Evolutionary conservation across 202 grass and related monocot genomes (phyloP).

Genomic region (Carex arenaria): DNA sequence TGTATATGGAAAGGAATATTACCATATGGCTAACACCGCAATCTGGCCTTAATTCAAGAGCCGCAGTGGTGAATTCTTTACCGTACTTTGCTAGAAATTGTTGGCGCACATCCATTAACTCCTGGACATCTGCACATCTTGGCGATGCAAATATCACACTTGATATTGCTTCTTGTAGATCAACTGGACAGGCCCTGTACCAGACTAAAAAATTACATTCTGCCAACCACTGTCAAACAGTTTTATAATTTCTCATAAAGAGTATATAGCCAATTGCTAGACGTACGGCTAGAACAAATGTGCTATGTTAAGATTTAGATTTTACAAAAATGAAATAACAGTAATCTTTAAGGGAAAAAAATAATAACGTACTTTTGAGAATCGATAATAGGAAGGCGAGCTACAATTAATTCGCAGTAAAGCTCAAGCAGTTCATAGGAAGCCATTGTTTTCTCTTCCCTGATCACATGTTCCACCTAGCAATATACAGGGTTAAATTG

Average conservation of each 20-base stretch:
- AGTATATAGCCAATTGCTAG: not conserved
- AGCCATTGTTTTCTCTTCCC: slow-evolving; percentile 85
- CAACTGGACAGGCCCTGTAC: slow-evolving; percentile 72
- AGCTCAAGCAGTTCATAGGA: slow-evolving; percentile 89
- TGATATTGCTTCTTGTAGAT: slow-evolving; percentile 92
- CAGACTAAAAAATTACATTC: slow-evolving; percentile 20
- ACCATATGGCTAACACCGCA: slow-evolving; percentile 86
- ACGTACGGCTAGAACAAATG: not conserved
- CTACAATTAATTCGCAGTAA: slow-evolving; percentile 90
- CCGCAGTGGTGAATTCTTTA: slow-evolving; percentile 76
- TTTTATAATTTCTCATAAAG: not conserved
- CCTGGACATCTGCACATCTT: slow-evolving; percentile 85
- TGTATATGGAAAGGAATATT: slow-evolving; percentile 17
- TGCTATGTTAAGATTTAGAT: not conserved
- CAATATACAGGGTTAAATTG: slow-evolving; percentile 4
- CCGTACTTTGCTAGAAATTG: slow-evolving; percentile 89
- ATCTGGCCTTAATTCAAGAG: slow-evolving; percentile 85
- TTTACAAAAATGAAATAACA: slow-evolving; percentile 12
- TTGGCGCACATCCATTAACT: slow-evolving; percentile 78
- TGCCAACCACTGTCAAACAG: slow-evolving; percentile 13
- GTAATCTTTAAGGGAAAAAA: slow-evolving; percentile 11
- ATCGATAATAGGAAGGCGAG: slow-evolving; percentile 82
- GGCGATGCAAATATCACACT: slow-evolving; percentile 90
- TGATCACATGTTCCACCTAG: slow-evolving; percentile 99
- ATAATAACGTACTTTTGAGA: slow-evolving; percentile 71